phyloP scores from a whole-genome alignment of 345 rosid genomes.

The Erucastrum elatum region DNA sequence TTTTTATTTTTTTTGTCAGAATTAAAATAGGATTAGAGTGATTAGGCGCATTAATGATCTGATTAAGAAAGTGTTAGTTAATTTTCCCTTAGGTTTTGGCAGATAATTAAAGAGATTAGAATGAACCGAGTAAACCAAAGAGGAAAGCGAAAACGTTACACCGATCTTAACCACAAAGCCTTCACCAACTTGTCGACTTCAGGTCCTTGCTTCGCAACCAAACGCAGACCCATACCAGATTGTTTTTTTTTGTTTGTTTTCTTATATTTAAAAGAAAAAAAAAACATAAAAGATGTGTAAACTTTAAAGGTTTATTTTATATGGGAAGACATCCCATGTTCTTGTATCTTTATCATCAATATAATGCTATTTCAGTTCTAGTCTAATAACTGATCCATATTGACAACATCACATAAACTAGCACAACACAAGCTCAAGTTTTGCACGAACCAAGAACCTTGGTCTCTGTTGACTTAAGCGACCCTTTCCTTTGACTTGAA shows the following conservation, averaged over 20 bases:
- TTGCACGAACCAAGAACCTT: constrained; percentile 3
- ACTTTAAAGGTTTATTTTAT: background rate
- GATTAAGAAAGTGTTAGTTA: constrained; percentile 26
- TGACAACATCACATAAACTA: constrained; percentile 1
- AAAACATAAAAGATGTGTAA: background rate
- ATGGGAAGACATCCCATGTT: constrained; percentile 2
- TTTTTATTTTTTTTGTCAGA: background rate
- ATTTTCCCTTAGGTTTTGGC: constrained; percentile 24
- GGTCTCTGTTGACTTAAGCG: background rate
- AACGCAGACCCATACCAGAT: constrained; percentile 19
- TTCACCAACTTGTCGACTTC: constrained; percentile 21
- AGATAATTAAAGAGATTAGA: background rate
- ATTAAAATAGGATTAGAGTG: background rate
- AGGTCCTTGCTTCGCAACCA: constrained; percentile 22
- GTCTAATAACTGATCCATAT: background rate
- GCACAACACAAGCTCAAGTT: constrained; percentile 1
- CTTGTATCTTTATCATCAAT: background rate
- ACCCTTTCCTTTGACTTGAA: constrained; percentile 28
- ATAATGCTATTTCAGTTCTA: background rate
- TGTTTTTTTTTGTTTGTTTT: background rate
- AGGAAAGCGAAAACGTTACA: constrained; percentile 24
- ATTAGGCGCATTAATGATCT: constrained; percentile 21
- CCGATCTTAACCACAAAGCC: background rate
- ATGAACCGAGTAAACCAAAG: constrained; percentile 7
- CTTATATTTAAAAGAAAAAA: no score